Base-by-base conservation (phyloP, 164 flowering plant species). In the Houttuynia cordata region DNA sequence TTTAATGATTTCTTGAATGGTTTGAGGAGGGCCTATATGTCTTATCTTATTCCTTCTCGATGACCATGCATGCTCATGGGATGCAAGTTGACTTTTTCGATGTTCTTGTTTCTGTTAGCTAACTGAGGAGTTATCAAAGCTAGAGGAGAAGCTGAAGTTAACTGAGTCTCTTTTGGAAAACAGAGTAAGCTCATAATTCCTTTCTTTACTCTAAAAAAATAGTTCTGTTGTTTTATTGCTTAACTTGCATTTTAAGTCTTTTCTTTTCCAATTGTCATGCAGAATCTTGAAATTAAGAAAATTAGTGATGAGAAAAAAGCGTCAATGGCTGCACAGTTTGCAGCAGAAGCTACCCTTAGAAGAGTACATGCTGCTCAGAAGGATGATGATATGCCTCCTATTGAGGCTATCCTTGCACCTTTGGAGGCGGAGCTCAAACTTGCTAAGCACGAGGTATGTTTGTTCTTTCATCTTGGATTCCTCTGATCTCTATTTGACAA, bases 311-410 rank as follows among this genome's bases (percentile, higher is more conserved):
- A 85, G 80, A 85, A 81, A 61, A 85, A 78, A 68, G 80, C 81
- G 24, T 73, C 88, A 24, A 47, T 83, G 68, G 82, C 91, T 59
- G 91, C 88, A 37, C 91, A 85, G 71, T 85, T 80, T 77, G 91
- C 91, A 53, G 91, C 91, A n/a, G 91, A 85, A 76, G 88, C 88
- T 51, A 81, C 86, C 0, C 86, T 85, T 62, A 64, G 91, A 62
- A 80, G 91, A 64, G 91, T 85, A 6, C 91, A 85, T 71, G 91
- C 83, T 34, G 91, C 91, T 8, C 91, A 85, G 34, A 85, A 83
- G 63, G 91, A 85, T 64, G 91, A 85, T 68, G 88, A 85, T 40
- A 80, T 85, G 91, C 91, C 91, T 50, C 91, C 91, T 1, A 85
- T 85, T 73, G 91, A 85, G 71, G 91, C 91, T 40, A 85, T 85